Evolutionary conservation across 768 basidiomycete species (phyloP).

Genomic region (Podaxis sp.): DNA sequence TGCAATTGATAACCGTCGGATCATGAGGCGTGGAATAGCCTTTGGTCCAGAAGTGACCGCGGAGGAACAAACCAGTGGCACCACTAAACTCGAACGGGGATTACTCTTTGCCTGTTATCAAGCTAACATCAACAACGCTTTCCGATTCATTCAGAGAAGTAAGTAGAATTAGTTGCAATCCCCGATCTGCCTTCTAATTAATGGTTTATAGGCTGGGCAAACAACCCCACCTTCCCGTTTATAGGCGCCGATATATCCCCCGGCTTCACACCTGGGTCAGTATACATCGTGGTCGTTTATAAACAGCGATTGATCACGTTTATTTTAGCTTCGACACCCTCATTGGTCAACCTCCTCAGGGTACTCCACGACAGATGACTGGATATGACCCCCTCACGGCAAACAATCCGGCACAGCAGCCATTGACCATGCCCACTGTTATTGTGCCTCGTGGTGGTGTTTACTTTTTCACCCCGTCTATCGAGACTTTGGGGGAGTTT

Average conservation of each 20-base stretch:
- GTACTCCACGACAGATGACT: conserved; percentile 21
- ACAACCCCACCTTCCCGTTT: conserved; percentile 35
- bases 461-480: conserved; percentile 53
- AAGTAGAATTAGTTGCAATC: conserved; percentile 12
- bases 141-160: conserved; percentile 44
- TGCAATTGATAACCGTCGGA: conserved; percentile 33
- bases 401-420: conserved; percentile 26
- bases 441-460: conserved; percentile 50
- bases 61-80: conserved; percentile 32
- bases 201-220: conserved; percentile 35
- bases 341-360: conserved; percentile 33
- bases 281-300: background rate
- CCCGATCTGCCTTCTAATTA: background rate
- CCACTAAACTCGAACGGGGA: conserved; percentile 48
- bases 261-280: conserved; percentile 23
- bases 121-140: conserved; percentile 38
- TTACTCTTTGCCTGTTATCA: conserved; percentile 46
- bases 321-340: conserved; percentile 47
- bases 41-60: conserved; percentile 52
- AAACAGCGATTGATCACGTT: conserved; percentile 24
- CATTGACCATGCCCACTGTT: conserved; percentile 35
- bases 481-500: conserved; percentile 40
- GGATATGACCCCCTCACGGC: conserved; percentile 29
- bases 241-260: background rate
- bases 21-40: conserved; percentile 49